Base-by-base conservation (phyloP, 2,329 filamentous ascomycete species). In the Curvularia sp. region DNA sequence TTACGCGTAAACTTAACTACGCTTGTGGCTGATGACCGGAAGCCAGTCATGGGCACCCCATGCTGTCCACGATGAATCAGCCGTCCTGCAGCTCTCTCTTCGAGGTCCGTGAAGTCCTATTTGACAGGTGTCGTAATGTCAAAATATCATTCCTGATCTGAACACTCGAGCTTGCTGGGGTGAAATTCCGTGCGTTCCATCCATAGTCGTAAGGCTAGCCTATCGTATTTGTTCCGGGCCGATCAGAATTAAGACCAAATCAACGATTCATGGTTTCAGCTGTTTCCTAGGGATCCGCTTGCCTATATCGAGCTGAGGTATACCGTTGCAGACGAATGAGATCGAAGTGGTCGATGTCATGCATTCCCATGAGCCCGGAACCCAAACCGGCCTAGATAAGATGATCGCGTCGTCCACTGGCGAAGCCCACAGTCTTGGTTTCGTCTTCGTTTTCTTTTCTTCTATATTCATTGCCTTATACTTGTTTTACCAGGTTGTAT, bases 321-420 rank as follows among this genome's bases (percentile, higher is more conserved):
- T 23, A 30, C 25, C 9, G 2, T 45, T 55, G 32, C n/a, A 10
- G 30, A 30, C 28, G 15, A 15, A 39, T 32, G 21, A 36, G 27
- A 45, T 32, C 21, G 30, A 38, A 30, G 30, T 23, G 18, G 7
- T 13, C 53, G 32, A 21, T 7, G 30, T 38, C 53, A 28, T 39
- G 39, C 47, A 51, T 25, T 55, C 21, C 46, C 13, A 25, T 34
- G 21, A 28, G 36, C 27, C 41, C 45, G 27, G 27, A 36, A n/a
- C 19, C 34, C 18, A 25, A 23, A 12, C 10, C 27, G 5, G 30
- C n/a, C n/a, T 52, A n/a, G 39, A 51, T 45, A 32, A 41, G 23
- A 39, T 28, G 45, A 32, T 32, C 9, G 18, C 4, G 10, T 36
- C 21, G 18, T n/a, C 49, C 19, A 12, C 47, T 25, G n/a, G 36